phyloP scores from a whole-genome alignment of 2,329 filamentous ascomycete species.

The Aspergillus terreus region DNA sequence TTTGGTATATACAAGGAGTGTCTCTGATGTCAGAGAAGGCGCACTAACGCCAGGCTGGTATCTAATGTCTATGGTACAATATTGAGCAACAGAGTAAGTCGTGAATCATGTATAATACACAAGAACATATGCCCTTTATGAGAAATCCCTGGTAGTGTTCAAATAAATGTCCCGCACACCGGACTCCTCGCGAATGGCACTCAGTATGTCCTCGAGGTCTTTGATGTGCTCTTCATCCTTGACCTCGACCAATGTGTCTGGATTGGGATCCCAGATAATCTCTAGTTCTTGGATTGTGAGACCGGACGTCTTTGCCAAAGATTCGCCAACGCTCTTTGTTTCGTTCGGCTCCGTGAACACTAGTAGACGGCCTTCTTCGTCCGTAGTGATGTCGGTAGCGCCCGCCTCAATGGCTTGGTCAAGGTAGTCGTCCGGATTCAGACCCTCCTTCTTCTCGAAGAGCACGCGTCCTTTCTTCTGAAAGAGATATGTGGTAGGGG shows the following conservation, averaged over 20 bases:
- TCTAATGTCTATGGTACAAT: not conserved
- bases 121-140: not conserved
- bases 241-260: constrained; percentile 68
- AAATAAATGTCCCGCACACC: constrained; percentile 77
- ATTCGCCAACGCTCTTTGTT: constrained; percentile 61
- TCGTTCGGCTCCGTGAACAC: constrained; percentile 66
- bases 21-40: too few species aligned
- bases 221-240: constrained; percentile 55
- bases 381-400: constrained; percentile 53
- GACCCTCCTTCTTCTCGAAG: constrained; percentile 58
- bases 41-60: not conserved
- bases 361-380: constrained; percentile 66
- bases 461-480: constrained; percentile 71
- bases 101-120: not conserved
- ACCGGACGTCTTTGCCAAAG: constrained; percentile 59
- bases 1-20: not conserved
- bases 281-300: constrained; percentile 70
- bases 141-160: constrained; percentile 50
- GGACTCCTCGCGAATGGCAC: constrained; percentile 56
- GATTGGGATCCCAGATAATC: constrained; percentile 80
- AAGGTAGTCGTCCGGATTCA: constrained; percentile 66
- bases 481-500: constrained; percentile 81
- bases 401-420: constrained; percentile 83
- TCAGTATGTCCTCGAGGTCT: constrained; percentile 57
- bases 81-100: not conserved